These are phyloP conservation scores for Trichoderma asperellum DNA, from an alignment of 2,329 filamentous ascomycete species.

Conservation along the genomic window DNA sequence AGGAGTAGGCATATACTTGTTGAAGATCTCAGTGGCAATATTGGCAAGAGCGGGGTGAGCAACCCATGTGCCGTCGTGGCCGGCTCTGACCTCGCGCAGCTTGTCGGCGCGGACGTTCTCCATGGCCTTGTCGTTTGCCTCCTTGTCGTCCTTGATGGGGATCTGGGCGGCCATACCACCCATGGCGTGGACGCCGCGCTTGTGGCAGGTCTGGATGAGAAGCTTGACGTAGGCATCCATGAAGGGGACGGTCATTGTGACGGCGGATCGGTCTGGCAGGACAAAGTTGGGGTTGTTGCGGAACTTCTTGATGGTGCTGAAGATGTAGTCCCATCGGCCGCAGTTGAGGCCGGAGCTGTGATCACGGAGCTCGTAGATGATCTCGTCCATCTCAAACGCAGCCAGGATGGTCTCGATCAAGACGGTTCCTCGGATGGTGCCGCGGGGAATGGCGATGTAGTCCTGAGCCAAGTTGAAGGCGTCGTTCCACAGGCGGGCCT, in stretches of 20 bases:
- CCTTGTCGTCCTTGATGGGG: slow-evolving; percentile 92
- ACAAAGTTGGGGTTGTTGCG: slow-evolving; percentile 91
- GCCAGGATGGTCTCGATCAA: slow-evolving; percentile 97
- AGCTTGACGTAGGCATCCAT: slow-evolving; percentile 97
- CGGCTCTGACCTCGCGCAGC: slow-evolving; percentile 90
- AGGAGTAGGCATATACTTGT: slow-evolving; percentile 97
- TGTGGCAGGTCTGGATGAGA: slow-evolving; percentile 97
- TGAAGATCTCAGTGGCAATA: slow-evolving; percentile 92
- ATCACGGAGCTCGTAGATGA: slow-evolving; percentile 98
- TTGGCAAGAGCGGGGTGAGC: slow-evolving; percentile 89
- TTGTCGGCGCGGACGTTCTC: slow-evolving; percentile 91
- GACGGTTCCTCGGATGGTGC: slow-evolving; percentile 92
- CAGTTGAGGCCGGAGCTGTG: slow-evolving; percentile 97
- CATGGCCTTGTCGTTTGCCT: slow-evolving; percentile 93
- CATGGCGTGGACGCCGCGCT: slow-evolving; percentile 97
- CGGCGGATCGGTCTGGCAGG: slow-evolving; percentile 83
- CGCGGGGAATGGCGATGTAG: slow-evolving; percentile 83
- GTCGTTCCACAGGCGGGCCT: slow-evolving; percentile 97
- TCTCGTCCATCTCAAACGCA: slow-evolving; percentile 99
- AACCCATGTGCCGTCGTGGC: slow-evolving; percentile 96
- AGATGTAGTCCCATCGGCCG: slow-evolving; percentile 99
- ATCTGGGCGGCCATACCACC: slow-evolving; percentile 99
- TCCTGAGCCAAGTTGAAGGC: slow-evolving; percentile 96
- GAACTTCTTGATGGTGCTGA: slow-evolving; percentile 99
- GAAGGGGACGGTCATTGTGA: slow-evolving; percentile 98